Evolutionary conservation across 2,329 filamentous ascomycete genomes (phyloP), one percentile per base, ranked within the genome.

Genomic region (Ophiostoma fasciatum): DNA sequence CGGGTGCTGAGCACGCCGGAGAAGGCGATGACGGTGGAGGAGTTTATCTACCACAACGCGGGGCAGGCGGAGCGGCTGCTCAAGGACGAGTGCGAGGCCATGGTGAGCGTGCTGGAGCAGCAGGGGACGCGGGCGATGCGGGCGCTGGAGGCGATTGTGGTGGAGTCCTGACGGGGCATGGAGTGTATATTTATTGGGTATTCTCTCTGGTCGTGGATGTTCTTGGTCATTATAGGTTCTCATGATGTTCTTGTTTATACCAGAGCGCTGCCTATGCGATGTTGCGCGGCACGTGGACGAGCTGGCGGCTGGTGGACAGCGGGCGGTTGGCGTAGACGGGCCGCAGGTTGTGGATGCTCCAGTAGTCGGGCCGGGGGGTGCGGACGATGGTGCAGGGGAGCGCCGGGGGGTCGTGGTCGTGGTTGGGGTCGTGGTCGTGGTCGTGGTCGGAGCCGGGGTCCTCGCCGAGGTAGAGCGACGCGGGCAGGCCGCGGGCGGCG

Each of bases 31-130:
- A 88, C 77, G 5, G 83, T 96, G 0, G 84, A 94, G 54, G 77
- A 94, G 55, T 98, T 88, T 84, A 80, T 98, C 27, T 64, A 76
- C 39, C 71, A 78, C 57, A 87, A 90, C 46, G 90, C 90, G 0
- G 68, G 70, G 42, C 66, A 78, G 51, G 84, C 82, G 0, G 87
- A 96, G 61, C 73, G 77, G 56, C 78, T 75, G 53, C 62, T 98
- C 37, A 78, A 78, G 50, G 61, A 67, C 25, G 81, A 92, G 52
- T 94, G 85, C 50, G 88, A 96, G 61, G 62, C 73, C 19, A 71
- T 93, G 55, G 83, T 98, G 5, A 71, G 68, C 40, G 64, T 71
- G 8, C 96, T 96, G 54, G 88, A 96, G 59, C 74, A 64, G 40
- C 78, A 96, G 57, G 88, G 85, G 0, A 71, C 68, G 14, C 71